These are phyloP conservation scores for Apiospora hydei DNA, from an alignment of 2,329 filamentous ascomycete genomes.

Conservation along the genomic window DNA sequence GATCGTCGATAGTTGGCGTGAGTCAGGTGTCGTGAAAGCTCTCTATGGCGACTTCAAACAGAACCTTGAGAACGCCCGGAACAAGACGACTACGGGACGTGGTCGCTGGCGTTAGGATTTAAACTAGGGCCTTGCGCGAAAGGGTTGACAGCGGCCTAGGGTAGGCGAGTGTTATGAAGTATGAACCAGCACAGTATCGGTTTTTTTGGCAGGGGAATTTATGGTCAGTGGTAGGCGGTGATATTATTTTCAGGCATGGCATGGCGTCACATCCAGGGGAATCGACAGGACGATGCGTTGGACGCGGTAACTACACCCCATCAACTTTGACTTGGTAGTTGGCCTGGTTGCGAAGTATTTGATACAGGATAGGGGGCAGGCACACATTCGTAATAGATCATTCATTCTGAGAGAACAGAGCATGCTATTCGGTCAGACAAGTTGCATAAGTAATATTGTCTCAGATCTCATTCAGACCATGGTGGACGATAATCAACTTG, in stretches of 20 bases:
- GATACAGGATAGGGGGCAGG: background rate
- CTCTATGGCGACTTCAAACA: constrained; percentile 72
- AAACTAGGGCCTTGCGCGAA: background rate
- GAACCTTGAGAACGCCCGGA: constrained; percentile 64
- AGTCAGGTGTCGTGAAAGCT: constrained; percentile 62
- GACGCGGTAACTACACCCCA: background rate
- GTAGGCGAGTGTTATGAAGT: background rate
- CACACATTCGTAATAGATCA: background rate
- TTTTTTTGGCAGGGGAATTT: background rate
- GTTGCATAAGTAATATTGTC: background rate
- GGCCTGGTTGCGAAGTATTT: background rate
- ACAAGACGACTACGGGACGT: constrained; percentile 46
- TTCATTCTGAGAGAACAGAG: background rate
- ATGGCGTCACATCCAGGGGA: background rate
- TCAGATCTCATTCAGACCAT: background rate
- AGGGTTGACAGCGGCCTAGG: background rate
- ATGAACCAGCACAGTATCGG: background rate
- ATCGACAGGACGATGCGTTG: background rate
- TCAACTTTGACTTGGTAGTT: background rate
- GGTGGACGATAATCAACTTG: background rate
- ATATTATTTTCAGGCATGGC: background rate
- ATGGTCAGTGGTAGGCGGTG: background rate
- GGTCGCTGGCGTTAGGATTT: constrained; percentile 28
- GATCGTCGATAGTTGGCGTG: constrained; percentile 71
- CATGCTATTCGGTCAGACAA: background rate